Percentiles rank a stretch among this genome's conserved stretches.
These are phyloP conservation scores for Gossypium trilobum DNA, from an alignment of 441 rosid species.

Conservation along the genomic window DNA sequence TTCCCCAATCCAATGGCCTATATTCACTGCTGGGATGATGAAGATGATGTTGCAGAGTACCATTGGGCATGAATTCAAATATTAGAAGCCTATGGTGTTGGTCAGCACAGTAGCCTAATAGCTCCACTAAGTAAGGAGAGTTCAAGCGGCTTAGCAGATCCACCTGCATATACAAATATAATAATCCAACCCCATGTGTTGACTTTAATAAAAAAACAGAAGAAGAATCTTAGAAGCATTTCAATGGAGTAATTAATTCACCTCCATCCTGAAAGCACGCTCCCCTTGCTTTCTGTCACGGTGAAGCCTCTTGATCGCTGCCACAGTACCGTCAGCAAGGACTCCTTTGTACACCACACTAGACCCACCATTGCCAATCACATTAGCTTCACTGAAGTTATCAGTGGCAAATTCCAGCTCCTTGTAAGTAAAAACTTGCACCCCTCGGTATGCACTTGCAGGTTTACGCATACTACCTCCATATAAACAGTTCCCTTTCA, in stretches of 20 bases:
- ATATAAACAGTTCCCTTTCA: constrained; percentile 53
- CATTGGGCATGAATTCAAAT: constrained; percentile 68
- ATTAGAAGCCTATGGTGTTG: constrained; percentile 64
- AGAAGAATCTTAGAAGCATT: neutral
- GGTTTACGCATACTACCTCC: constrained; percentile 30
- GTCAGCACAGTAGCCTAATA: constrained; percentile 90
- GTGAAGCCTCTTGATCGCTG: constrained; percentile 63
- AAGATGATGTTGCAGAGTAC: constrained; percentile 53
- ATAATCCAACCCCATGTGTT: constrained; percentile 21
- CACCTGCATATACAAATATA: constrained; percentile 39
- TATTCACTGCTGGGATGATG: constrained; percentile 30
- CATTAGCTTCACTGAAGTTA: constrained; percentile 47
- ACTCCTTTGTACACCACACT: constrained; percentile 66
- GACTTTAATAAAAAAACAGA: neutral
- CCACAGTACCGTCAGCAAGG: constrained; percentile 63
- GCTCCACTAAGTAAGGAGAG: constrained; percentile 69
- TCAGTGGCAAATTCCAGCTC: constrained; percentile 68
- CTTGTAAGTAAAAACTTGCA: constrained; percentile 74
- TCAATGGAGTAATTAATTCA: constrained; percentile 13
- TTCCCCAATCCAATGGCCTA: constrained; percentile 55
- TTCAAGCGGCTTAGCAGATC: constrained; percentile 78
- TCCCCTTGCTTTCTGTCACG: constrained; percentile 62
- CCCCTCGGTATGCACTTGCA: constrained; percentile 30
- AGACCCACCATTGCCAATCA: constrained; percentile 47
- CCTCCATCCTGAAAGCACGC: constrained; percentile 79